Evolutionary conservation across 805 yeast genomes (phyloP).

Genomic region (Yamadazyma takamatsuzukensis): DNA sequence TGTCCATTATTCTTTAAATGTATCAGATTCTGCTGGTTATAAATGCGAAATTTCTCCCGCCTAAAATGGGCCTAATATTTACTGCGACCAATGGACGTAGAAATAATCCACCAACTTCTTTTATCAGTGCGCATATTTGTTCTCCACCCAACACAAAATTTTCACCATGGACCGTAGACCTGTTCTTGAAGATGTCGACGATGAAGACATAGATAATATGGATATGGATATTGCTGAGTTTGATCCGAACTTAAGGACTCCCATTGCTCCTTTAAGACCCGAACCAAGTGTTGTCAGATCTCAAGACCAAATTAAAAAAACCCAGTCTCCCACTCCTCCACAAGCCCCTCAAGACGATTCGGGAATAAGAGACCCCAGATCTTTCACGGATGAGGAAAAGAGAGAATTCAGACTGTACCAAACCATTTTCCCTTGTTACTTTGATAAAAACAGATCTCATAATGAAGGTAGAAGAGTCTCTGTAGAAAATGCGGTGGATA

Average conservation of each 20-base stretch:
- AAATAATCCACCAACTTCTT: too few species aligned
- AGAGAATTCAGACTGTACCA: constrained; percentile 68
- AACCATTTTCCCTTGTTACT: constrained; percentile 86
- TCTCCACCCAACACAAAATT: too few species aligned
- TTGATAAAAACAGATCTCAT: constrained; percentile 72
- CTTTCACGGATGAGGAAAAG: constrained; percentile 52
- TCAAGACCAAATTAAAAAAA: constrained; percentile 40
- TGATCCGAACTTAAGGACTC: constrained; percentile 63
- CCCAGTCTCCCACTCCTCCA: constrained; percentile 19
- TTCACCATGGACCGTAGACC: constrained; percentile 53
- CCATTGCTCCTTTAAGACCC: constrained; percentile 63
- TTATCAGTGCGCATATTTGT: too few species aligned
- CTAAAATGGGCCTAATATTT: too few species aligned
- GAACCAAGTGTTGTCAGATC: constrained; percentile 60
- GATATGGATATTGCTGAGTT: constrained; percentile 93
- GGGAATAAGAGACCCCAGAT: constrained; percentile 27
- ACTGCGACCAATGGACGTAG: too few species aligned
- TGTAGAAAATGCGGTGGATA: constrained; percentile 63
- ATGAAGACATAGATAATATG: constrained; percentile 84
- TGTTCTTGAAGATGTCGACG: constrained; percentile 70
- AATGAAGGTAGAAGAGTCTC: constrained; percentile 83
- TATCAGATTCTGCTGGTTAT: too few species aligned
- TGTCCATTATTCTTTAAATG: too few species aligned
- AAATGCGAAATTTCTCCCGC: too few species aligned
- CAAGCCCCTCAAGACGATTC: constrained; percentile 7